Evolutionary conservation across 1,139 yeast genomes (phyloP), one percentile per base, ranked within the genome.

Genomic region (Candida glucosophila): DNA sequence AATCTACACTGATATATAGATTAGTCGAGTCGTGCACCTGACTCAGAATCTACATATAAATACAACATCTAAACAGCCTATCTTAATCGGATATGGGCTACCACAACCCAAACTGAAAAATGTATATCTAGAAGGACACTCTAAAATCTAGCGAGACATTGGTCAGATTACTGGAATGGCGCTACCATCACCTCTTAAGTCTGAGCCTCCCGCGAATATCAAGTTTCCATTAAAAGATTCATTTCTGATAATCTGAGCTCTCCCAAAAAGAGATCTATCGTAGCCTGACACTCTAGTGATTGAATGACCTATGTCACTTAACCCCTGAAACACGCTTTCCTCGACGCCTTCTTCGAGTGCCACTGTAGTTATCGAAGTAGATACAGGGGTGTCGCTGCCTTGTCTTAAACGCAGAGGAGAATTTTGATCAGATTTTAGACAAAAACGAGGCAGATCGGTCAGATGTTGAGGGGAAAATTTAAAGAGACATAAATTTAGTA

Each of bases 121-220:
- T n/a, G n/a, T n/a, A n/a, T n/a, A n/a, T n/a, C n/a, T n/a, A n/a
- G n/a, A n/a, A n/a, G n/a, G n/a, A n/a, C n/a, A n/a, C n/a, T n/a
- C n/a, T n/a, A n/a, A n/a, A n/a, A n/a, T n/a, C n/a, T n/a, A n/a
- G n/a, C n/a, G n/a, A n/a, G n/a, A n/a, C n/a, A n/a, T n/a, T n/a
- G n/a, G n/a, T n/a, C n/a, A 19, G 7, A 19, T 6, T 19, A 19
- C 22, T 6, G 88, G 79, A 14, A 70, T 67, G 5, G 88, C 78
- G 1, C 80, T 78, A 5, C 94, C 94, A 44, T 82, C 94, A 9
- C 88, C 93, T 33, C 94, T 60, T 17, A 65, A 67, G 39, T 82
- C 94, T 29, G 82, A 73, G 0, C 94, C 94, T 6, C 73, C 93
- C 21, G 78, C 62, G 48, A 69, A 76, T 1, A 74, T 63, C 26